Percentiles rank a stretch among this genome's conserved stretches.
Conservation (phyloP, 2,329 filamentous ascomycete genomes). For the Chaetothyriales sp. region DNA sequence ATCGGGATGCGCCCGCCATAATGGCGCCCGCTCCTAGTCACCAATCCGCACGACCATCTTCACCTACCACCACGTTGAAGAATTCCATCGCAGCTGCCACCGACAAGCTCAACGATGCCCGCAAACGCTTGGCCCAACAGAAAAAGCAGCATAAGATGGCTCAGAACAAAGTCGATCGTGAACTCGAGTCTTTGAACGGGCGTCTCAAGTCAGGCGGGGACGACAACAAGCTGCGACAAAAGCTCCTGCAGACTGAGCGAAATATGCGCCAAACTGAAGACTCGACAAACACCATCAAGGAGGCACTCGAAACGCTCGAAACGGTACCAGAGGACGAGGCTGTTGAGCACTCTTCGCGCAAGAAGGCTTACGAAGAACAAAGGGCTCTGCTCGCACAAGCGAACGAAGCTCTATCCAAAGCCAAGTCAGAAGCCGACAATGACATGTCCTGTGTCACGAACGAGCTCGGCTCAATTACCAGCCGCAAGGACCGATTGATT, state of each 20-base stretch:
- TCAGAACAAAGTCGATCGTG: conserved; percentile 45
- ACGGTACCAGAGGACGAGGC: conserved; percentile 45
- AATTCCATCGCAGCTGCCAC: conserved; percentile 52
- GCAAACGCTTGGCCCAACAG: conserved; percentile 44
- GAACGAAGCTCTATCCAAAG: conserved; percentile 37
- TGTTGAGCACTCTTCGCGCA: conserved; percentile 39
- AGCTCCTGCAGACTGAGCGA: conserved; percentile 47
- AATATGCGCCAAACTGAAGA: conserved; percentile 52
- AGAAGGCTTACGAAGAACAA: conserved; percentile 42
- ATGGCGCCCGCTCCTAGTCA: conserved; percentile 37
- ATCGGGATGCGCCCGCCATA: conserved; percentile 43
- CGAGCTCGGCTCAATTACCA: conserved; percentile 32
- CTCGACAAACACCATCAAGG: conserved; percentile 40
- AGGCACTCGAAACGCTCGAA: conserved; percentile 41
- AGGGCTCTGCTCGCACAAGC: conserved; percentile 37
- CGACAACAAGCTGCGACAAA: conserved; percentile 49
- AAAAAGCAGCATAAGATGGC: conserved; percentile 49
- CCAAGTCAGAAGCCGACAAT: conserved; percentile 38
- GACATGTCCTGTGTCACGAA: conserved; percentile 35
- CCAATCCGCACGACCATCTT: conserved; percentile 48
- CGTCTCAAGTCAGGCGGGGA: conserved; percentile 46
- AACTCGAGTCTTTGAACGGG: conserved; percentile 45
- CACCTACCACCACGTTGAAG: conserved; percentile 50
- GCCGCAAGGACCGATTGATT: conserved; percentile 44
- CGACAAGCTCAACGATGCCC: conserved; percentile 45